Conservation (phyloP, 352 stramenopile genomes). For the Phytophthora lateralis region DNA sequence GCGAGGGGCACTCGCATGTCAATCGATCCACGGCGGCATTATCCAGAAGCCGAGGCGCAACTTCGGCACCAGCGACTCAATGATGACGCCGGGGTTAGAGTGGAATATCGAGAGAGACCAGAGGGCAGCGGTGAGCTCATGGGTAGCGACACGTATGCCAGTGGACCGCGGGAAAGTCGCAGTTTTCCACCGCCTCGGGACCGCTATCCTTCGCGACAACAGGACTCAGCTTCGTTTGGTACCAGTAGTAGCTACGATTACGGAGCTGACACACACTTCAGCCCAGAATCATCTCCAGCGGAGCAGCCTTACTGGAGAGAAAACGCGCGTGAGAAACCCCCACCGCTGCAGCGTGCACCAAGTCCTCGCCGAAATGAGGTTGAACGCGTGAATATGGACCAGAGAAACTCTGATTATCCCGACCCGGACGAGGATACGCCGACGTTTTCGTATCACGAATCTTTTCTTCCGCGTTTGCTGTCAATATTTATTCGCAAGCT, state of each 20-base stretch:
- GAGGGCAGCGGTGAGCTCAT: slow-evolving; percentile 10
- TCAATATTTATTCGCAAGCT: slow-evolving; percentile 62
- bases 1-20: slow-evolving; percentile 14
- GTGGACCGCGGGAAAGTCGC: slow-evolving; percentile 16
- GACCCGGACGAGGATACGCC: slow-evolving; percentile 32
- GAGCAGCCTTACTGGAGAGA: slow-evolving; percentile 27
- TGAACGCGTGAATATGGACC: slow-evolving; percentile 4
- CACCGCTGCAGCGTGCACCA: slow-evolving; percentile 7
- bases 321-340: slow-evolving; percentile 3
- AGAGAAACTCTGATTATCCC: slow-evolving; percentile 7
- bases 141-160: slow-evolving; percentile 4
- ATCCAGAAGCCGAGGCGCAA: slow-evolving; percentile 15
- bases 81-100: slow-evolving; percentile 12
- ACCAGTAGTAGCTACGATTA: slow-evolving; percentile 24
- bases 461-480: slow-evolving; percentile 54
- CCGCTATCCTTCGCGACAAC: slow-evolving; percentile 15
- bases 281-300: slow-evolving; percentile 20
- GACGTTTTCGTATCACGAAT: slow-evolving; percentile 58
- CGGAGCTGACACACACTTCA: slow-evolving; percentile 25
- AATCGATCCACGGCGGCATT: slow-evolving; percentile 16
- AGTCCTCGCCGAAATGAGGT: slow-evolving; percentile 20
- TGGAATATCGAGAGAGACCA: slow-evolving; percentile 16
- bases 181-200: slow-evolving; percentile 22
- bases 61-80: slow-evolving; percentile 11
- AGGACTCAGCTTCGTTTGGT: slow-evolving; percentile 17